Percentiles rank a stretch among this genome's conserved stretches.
Conservation (phyloP, 805 yeast species). For the Lipomyces chichibuensis region DNA sequence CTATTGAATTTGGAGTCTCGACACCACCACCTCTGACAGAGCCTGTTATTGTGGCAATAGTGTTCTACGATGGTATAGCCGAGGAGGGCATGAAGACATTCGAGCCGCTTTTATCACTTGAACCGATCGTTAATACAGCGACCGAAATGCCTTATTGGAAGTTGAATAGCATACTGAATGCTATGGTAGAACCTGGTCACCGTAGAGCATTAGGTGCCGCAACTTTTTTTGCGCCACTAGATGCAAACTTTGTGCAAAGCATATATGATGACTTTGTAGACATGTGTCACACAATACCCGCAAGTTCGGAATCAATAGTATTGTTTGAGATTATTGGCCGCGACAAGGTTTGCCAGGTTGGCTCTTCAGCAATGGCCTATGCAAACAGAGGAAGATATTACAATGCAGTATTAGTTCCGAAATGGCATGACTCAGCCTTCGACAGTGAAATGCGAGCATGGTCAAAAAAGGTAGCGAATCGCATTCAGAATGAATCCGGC, state of each 20-base stretch:
- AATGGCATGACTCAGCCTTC: not conserved
- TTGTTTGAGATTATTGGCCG: not conserved
- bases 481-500: not conserved
- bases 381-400: not conserved
- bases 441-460: not conserved
- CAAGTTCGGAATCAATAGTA: not conserved
- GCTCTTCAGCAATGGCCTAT: not conserved
- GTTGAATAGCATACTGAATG: not conserved
- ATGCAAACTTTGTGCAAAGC: not conserved
- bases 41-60: not conserved
- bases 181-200: not conserved
- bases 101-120: not conserved
- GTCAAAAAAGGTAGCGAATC: not conserved
- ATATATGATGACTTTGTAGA: not conserved
- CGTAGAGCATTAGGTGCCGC: not conserved
- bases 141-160: not conserved
- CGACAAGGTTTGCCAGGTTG: not conserved
- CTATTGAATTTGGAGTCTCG: not conserved
- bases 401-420: not conserved
- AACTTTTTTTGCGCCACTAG: not conserved
- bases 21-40: not conserved
- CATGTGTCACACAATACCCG: not conserved
- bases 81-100: not conserved
- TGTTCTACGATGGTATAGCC: not conserved
- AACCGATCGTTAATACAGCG: not conserved